A percentile compares a stretch with the other conserved stretches of the same genome.
phyloP scores from a whole-genome alignment of 1,284 basidiomycete genomes.

The Ganoderma lingzhi region DNA sequence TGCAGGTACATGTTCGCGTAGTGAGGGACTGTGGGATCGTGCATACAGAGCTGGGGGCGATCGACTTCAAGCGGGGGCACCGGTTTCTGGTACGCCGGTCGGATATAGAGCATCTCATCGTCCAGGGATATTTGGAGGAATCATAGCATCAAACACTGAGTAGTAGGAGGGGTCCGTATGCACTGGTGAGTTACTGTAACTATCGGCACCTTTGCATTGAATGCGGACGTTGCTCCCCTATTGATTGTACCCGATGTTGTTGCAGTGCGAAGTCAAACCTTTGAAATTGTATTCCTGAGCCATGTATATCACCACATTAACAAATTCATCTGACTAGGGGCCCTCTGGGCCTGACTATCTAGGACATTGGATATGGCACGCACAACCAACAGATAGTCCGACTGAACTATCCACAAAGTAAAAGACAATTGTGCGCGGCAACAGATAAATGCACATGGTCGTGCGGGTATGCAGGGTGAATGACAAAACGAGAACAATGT shows the following conservation, averaged over 20 bases:
- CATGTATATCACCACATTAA: neutral
- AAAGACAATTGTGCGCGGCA: constrained; percentile 19
- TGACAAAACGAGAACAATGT: constrained; percentile 20
- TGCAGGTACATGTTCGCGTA: constrained; percentile 82
- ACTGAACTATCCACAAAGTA: constrained; percentile 30
- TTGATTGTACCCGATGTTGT: neutral
- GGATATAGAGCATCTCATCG: constrained; percentile 92
- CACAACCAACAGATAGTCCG: constrained; percentile 25
- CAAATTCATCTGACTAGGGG: constrained; percentile 8
- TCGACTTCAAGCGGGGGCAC: constrained; percentile 91
- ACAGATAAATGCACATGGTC: constrained; percentile 9
- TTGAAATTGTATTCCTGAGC: constrained; percentile 4
- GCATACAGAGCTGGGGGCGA: constrained; percentile 86
- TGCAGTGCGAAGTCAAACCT: neutral
- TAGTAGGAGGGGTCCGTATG: neutral
- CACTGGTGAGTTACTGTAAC: neutral
- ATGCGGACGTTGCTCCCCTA: neutral
- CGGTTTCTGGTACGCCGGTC: constrained; percentile 86
- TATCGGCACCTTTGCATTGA: constrained; percentile 7
- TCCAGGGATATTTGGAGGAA: constrained; percentile 90
- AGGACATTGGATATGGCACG: constrained; percentile 23
- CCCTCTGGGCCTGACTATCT: constrained; percentile 24
- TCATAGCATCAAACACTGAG: constrained; percentile 11
- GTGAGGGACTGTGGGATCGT: constrained; percentile 89
- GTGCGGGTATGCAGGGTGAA: constrained; percentile 26